phyloP scores from a whole-genome alignment of 2,329 filamentous ascomycete genomes.

The Malbranchea cinnamomea region DNA sequence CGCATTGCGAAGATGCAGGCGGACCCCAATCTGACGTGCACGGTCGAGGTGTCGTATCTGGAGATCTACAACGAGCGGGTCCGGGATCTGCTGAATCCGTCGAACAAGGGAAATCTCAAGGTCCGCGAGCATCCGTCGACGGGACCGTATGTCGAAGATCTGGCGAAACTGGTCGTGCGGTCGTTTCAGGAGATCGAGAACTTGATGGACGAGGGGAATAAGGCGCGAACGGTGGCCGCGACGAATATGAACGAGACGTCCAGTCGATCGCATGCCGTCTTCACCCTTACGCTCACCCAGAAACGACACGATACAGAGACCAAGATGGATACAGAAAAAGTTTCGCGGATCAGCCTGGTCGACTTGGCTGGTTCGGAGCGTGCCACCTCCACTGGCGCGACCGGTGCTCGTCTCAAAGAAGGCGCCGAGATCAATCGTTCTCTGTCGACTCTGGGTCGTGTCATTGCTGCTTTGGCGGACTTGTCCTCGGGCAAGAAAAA shows the following conservation, averaged over 20 bases:
- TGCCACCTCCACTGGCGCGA: constrained; percentile 93
- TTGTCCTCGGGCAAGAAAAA: constrained; percentile 71
- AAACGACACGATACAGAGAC: constrained; percentile 84
- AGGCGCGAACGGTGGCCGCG: constrained; percentile 89
- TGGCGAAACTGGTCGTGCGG: constrained; percentile 85
- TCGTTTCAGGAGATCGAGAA: constrained; percentile 94
- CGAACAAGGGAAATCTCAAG: constrained; percentile 90
- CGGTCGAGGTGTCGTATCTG: constrained; percentile 93
- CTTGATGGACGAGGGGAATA: constrained; percentile 98
- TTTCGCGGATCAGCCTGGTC: constrained; percentile 93
- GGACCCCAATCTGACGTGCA: constrained; percentile 69
- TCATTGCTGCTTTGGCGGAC: constrained; percentile 90
- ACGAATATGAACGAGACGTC: constrained; percentile 99
- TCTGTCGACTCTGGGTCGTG: constrained; percentile 86
- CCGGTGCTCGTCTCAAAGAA: constrained; percentile 86
- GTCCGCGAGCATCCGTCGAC: constrained; percentile 96
- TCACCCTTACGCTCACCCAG: constrained; percentile 89
- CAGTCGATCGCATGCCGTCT: constrained; percentile 94
- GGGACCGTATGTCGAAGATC: constrained; percentile 92
- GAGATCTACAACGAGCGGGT: constrained; percentile 99
- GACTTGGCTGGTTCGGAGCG: constrained; percentile 95
- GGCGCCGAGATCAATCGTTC: constrained; percentile 98
- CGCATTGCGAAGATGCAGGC: constrained; percentile 57
- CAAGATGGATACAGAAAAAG: constrained; percentile 94
- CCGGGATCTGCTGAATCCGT: constrained; percentile 83